Evolutionary conservation across 371 early-diverging fungal genomes (phyloP).

Genomic region (Gilbertella persicaria): DNA sequence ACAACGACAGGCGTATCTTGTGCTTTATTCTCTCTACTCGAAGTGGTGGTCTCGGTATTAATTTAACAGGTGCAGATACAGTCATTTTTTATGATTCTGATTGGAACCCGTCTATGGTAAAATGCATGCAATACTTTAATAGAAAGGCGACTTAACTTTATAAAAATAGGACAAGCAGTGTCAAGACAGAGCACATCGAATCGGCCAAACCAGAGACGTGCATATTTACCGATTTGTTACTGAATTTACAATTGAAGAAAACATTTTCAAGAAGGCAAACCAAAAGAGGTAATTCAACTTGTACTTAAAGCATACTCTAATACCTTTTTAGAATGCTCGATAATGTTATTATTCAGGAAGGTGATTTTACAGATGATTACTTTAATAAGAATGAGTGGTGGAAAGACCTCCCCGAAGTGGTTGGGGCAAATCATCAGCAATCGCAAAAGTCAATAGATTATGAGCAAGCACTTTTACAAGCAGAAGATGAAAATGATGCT

Average conservation of each 20-base stretch:
- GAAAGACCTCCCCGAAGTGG: conserved; percentile 58
- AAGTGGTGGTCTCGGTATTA: conserved; percentile 97
- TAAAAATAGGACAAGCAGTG: conserved; percentile 52
- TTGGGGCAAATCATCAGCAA: conserved; percentile 30
- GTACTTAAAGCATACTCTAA: too few species aligned
- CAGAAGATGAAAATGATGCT: conserved; percentile 76
- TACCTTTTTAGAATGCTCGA: conserved; percentile 82
- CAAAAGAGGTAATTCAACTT: conserved; percentile 67
- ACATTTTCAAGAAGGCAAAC: conserved; percentile 80
- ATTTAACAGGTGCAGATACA: conserved; percentile 94
- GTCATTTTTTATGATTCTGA: conserved; percentile 96
- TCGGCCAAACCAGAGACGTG: conserved; percentile 93
- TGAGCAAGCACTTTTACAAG: conserved; percentile 68
- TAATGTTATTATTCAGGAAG: conserved; percentile 85
- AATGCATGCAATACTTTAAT: background rate
- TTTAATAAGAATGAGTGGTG: conserved; percentile 74
- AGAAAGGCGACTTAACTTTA: too few species aligned
- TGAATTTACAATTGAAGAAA: conserved; percentile 89
- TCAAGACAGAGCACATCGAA: conserved; percentile 90
- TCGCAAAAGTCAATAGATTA: conserved; percentile 42
- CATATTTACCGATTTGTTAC: conserved; percentile 91
- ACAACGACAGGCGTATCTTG: conserved; percentile 78
- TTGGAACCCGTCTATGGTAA: conserved; percentile 94
- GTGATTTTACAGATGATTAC: conserved; percentile 77
- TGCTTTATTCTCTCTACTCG: conserved; percentile 92